These are phyloP conservation scores for Solanum arcanum DNA, from an alignment of 257 asterid genomes.

Conservation along the genomic window DNA sequence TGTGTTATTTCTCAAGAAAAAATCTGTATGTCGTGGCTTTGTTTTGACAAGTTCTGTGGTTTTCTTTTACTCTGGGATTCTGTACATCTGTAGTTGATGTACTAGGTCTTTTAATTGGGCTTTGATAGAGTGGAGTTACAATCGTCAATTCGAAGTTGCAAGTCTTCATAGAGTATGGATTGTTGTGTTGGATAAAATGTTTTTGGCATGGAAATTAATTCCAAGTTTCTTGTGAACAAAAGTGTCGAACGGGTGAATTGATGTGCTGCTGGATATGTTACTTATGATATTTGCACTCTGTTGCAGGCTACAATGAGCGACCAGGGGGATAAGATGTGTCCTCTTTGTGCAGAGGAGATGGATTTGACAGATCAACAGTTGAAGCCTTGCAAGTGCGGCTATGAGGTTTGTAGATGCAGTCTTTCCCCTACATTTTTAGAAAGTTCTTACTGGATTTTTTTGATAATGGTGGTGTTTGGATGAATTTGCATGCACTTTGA, in stretches of 20 bases:
- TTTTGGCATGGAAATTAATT: neutral
- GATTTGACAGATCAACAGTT: conserved; percentile 96
- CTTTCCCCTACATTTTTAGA: neutral
- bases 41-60: neutral
- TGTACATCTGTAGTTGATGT: neutral
- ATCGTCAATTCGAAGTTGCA: neutral
- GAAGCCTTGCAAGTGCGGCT: conserved; percentile 99
- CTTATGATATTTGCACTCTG: neutral
- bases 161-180: neutral
- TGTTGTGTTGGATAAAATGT: neutral
- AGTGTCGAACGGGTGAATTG: neutral
- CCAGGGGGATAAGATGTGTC: conserved; percentile 88
- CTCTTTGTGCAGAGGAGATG: conserved; percentile 99
- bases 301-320: conserved; percentile 73
- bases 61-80: neutral
- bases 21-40: neutral
- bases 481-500: neutral
- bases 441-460: neutral
- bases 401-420: conserved; percentile 38
- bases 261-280: neutral
- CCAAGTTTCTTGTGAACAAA: neutral
- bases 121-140: neutral
- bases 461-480: neutral
- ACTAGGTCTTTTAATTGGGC: neutral
- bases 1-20: neutral